Evolutionary conservation across 164 flowering plant genomes (phyloP), one percentile per base, ranked within the genome.

Genomic region (Umbellularia californica): DNA sequence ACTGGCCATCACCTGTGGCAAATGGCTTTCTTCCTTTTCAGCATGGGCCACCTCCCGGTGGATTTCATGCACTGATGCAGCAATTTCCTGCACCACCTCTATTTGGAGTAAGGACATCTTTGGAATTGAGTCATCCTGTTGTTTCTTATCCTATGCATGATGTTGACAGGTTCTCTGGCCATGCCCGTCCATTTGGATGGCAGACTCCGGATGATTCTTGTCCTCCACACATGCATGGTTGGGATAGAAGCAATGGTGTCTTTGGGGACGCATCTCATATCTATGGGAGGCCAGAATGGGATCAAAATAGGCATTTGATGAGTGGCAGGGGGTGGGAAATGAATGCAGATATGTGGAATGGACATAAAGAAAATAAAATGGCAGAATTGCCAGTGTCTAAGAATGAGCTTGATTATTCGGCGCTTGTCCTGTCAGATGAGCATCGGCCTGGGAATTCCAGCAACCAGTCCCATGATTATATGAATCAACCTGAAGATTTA

Each of bases 1-100:
- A 77, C 79, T 91, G 98, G 98, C 79, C 90, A 30, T 79, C 94
- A 64, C 90, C 97, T 1, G 41, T 90, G 62, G 76, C 92, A 70
- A 89, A 90, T 86, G 91, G 89, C n/a, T 91, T 87, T 76, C 81
- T 91, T 72, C 93, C 93, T 65, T 94, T 88, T 71, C 98, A 83
- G 58, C 95, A 87, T 79, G 92, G 88, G 1, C 93, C 93, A 25
- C 88, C 91, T 55, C 89, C 87, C 70, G 87, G 86, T 35, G 84
- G 87, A 76, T 91, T 90, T 80, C 95, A 83, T 73, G 74, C 90
- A 28, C 77, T 90, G 75, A 80, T 92, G 82, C 93, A 84, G 58
- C 98, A 85, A 58, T 92, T 88, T 83, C 85, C 90, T 58, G 74
- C 83, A 66, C 84, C 92, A 33, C 83, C 98, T 58, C 64, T 92